These are phyloP conservation scores for Sphenostylis stenocarpa DNA, from an alignment of 306 rosid genomes.

Conservation along the genomic window DNA sequence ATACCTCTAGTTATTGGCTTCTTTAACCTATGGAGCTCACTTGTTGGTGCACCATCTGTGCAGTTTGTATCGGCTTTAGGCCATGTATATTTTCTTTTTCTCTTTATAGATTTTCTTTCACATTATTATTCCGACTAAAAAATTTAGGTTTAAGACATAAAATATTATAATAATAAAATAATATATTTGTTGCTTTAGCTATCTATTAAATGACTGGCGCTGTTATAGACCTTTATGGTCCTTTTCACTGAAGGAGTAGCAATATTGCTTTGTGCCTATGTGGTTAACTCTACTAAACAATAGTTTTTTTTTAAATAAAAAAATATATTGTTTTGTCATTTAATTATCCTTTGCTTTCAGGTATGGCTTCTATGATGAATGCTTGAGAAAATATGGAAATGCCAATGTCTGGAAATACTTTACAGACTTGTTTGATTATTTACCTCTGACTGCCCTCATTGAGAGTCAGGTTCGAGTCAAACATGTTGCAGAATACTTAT, in stretches of 20 bases:
- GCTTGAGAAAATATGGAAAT: slow-evolving; percentile 97
- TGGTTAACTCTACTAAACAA: not conserved
- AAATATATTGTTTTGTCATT: slow-evolving; percentile 6
- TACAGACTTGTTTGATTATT: slow-evolving; percentile 90
- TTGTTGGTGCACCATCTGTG: not conserved
- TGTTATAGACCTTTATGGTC: not conserved
- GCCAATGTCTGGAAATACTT: slow-evolving; percentile 97
- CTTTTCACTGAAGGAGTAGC: not conserved
- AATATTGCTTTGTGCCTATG: not conserved
- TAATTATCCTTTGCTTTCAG: slow-evolving; percentile 49
- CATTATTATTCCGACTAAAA: not conserved
- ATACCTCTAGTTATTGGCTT: slow-evolving; percentile 1
- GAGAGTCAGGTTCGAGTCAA: slow-evolving; percentile 90
- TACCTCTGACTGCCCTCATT: slow-evolving; percentile 94
- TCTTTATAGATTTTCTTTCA: not conserved
- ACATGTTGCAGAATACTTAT: slow-evolving; percentile 22
- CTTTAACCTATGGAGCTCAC: not conserved
- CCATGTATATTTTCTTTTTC: not conserved
- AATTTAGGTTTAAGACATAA: not conserved
- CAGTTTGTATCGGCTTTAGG: not conserved
- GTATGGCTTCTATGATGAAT: slow-evolving; percentile 97
- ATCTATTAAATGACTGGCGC: not conserved
- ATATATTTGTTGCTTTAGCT: slow-evolving; percentile 9
- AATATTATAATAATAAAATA: not conserved
- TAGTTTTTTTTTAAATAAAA: not conserved